phyloP scores from a whole-genome alignment of 2,329 filamentous ascomycete species.

The Xylaria sp. region DNA sequence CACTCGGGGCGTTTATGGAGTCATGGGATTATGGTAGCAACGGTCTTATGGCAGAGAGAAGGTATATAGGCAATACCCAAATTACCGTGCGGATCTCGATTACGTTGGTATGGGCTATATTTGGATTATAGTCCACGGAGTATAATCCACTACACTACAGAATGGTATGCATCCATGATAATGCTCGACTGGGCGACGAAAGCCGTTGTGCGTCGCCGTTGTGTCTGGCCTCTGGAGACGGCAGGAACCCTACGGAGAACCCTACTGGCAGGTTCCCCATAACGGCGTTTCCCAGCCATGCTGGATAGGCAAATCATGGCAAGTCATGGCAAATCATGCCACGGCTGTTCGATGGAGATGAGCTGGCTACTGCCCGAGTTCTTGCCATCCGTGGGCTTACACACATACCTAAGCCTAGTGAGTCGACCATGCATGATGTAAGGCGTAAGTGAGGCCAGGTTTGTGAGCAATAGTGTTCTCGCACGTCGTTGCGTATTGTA shows the following conservation, averaged over 20 bases:
- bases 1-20: conserved; percentile 12
- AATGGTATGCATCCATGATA: not conserved
- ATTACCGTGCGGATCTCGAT: not conserved
- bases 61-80: conserved; percentile 18
- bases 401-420: not conserved
- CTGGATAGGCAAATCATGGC: not conserved
- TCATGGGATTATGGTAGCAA: conserved; percentile 2
- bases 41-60: conserved; percentile 1
- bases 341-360: not conserved
- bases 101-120: not conserved
- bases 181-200: not conserved
- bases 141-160: too few species aligned
- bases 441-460: not conserved
- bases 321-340: not conserved
- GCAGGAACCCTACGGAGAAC: too few species aligned
- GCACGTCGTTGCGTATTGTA: not conserved
- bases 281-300: not conserved
- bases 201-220: not conserved
- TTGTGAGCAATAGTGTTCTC: not conserved
- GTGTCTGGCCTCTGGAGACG: not conserved
- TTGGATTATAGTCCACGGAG: not conserved
- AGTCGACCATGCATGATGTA: not conserved
- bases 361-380: not conserved
- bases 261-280: not conserved
- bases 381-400: not conserved